Conservation (phyloP, 2,329 filamentous ascomycete species). For the Nothophaeocryptopus gaeumannii region DNA sequence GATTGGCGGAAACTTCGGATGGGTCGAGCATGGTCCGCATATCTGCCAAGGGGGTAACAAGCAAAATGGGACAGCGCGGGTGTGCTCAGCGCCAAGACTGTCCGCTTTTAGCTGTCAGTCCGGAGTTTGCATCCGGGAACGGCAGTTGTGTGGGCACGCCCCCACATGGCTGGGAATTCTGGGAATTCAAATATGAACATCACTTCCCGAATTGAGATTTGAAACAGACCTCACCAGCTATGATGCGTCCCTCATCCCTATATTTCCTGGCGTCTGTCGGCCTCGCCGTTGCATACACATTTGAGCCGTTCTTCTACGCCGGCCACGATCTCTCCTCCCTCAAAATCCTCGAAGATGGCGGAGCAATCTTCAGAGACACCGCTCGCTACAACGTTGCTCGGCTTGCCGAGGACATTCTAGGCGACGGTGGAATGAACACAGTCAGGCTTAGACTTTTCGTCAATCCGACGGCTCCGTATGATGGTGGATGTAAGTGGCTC, state of each 20-base stretch:
- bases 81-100: no score
- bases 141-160: no score
- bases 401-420: constrained; percentile 36
- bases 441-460: constrained; percentile 35
- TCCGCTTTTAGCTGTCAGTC: no score
- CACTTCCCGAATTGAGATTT: no score
- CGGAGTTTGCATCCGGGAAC: no score
- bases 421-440: constrained; percentile 37
- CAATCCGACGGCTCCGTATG: constrained; percentile 29
- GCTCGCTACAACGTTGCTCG: constrained; percentile 36
- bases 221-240: no score
- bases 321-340: constrained; percentile 43
- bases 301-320: constrained; percentile 34
- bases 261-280: not conserved
- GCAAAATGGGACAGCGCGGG: no score
- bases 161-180: no score
- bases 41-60: no score
- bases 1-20: no score
- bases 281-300: not conserved
- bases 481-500: constrained; percentile 21
- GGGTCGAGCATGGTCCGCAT: no score
- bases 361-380: constrained; percentile 40
- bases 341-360: constrained; percentile 37
- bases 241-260: not conserved
- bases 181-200: no score